These are phyloP conservation scores for Fonsecaea multimorphosa DNA, from an alignment of 2,329 filamentous ascomycete species.

Conservation along the genomic window DNA sequence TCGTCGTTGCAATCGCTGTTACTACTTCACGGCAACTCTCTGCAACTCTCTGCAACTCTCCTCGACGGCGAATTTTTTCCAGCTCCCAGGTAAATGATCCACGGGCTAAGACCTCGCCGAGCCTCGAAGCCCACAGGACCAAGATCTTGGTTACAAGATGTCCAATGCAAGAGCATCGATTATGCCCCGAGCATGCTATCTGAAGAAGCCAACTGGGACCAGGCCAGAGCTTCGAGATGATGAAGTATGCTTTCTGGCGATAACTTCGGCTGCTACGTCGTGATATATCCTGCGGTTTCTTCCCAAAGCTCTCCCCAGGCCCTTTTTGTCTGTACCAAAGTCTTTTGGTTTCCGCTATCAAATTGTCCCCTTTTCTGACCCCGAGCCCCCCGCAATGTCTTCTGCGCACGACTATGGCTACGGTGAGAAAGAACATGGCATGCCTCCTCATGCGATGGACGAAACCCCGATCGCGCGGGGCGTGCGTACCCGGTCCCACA, in stretches of 20 bases:
- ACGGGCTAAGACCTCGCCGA: constrained; percentile 4
- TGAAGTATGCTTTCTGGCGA: constrained; percentile 1
- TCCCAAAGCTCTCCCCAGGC: neutral
- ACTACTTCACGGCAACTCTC: constrained; percentile 10
- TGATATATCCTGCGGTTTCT: neutral
- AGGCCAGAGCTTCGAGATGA: constrained; percentile 2
- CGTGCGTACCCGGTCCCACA: constrained; percentile 24
- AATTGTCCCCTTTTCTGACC: neutral
- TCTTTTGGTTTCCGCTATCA: neutral
- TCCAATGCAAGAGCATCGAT: neutral
- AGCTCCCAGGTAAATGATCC: constrained; percentile 2
- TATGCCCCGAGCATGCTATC: neutral
- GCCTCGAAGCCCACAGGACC: neutral
- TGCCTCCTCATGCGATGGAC: constrained; percentile 30
- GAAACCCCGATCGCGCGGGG: constrained; percentile 37
- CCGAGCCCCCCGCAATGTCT: constrained; percentile 5
- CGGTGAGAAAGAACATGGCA: constrained; percentile 21
- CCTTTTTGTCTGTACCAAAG: neutral
- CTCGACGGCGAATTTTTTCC: neutral
- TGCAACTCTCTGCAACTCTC: neutral
- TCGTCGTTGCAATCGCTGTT: constrained; percentile 1
- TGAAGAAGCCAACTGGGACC: neutral
- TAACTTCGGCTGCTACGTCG: neutral
- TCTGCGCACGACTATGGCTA: constrained; percentile 18
- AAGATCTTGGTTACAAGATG: neutral